Conservation (phyloP, 2,329 filamentous ascomycete genomes). For the Venturia carpophila region DNA sequence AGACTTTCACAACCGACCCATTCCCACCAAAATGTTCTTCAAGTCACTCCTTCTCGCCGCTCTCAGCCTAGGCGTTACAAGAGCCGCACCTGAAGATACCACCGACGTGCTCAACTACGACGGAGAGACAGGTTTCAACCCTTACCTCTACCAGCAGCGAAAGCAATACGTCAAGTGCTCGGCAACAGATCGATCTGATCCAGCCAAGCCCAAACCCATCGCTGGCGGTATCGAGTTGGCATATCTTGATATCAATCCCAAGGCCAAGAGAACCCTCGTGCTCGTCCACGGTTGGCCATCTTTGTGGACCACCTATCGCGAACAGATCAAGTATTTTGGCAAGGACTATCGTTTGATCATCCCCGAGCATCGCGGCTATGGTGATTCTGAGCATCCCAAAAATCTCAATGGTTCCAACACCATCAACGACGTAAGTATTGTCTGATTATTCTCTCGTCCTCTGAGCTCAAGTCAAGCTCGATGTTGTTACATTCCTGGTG, state of each 20-base stretch:
- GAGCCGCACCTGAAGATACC: not conserved
- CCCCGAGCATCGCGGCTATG: slow-evolving; percentile 18
- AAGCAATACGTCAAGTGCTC: slow-evolving; percentile 9
- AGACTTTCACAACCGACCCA: not conserved
- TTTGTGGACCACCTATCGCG: slow-evolving; percentile 19
- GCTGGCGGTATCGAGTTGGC: slow-evolving; percentile 8
- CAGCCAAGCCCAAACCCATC: slow-evolving; percentile 9
- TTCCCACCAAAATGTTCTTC: not conserved
- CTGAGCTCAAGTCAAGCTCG: not conserved
- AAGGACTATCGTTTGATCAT: slow-evolving; percentile 19
- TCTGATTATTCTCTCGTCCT: not conserved
- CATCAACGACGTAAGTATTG: slow-evolving; percentile 11
- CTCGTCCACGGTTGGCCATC: slow-evolving; percentile 18
- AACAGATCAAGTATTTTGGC: slow-evolving; percentile 18
- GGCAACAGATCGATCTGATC: slow-evolving; percentile 2
- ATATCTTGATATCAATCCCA: slow-evolving; percentile 19
- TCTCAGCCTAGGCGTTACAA: not conserved
- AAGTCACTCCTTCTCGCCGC: slow-evolving; percentile 8
- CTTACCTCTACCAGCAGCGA: not conserved
- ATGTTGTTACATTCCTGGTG: not conserved
- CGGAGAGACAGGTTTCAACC: not conserved
- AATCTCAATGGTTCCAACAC: slow-evolving; percentile 16
- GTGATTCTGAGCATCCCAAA: slow-evolving; percentile 16
- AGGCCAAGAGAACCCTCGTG: slow-evolving; percentile 18
- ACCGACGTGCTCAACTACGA: not conserved